Conservation (phyloP, 2,329 filamentous ascomycete species). For the Fusarium sp. region DNA sequence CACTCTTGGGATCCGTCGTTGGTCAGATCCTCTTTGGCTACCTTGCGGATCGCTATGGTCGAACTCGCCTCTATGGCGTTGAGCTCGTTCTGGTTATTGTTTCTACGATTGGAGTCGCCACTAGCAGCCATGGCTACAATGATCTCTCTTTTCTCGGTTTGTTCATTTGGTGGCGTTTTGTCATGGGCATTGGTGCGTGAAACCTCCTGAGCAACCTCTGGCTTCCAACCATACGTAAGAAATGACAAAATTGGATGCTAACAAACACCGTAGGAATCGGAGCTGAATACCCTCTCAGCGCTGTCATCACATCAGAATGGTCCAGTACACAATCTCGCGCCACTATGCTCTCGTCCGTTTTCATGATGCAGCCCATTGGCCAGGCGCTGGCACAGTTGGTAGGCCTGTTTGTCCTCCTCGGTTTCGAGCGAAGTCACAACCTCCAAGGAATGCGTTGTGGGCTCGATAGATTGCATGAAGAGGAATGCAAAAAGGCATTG, state of each 20-base stretch:
- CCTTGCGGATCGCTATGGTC: slow-evolving; percentile 62
- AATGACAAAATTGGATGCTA: slow-evolving; percentile 3
- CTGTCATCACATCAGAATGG: slow-evolving; percentile 74
- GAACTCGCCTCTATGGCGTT: slow-evolving; percentile 64
- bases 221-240: not conserved
- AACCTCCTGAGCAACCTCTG: not conserved
- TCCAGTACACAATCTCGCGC: slow-evolving; percentile 68
- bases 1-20: slow-evolving; percentile 59
- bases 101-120: slow-evolving; percentile 65
- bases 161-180: slow-evolving; percentile 63
- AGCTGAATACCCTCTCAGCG: slow-evolving; percentile 73
- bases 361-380: slow-evolving; percentile 74
- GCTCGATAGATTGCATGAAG: slow-evolving; percentile 53
- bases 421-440: slow-evolving; percentile 52
- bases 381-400: slow-evolving; percentile 71
- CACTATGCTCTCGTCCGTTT: slow-evolving; percentile 73
- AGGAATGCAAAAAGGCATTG: slow-evolving; percentile 56
- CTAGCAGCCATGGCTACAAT: slow-evolving; percentile 57
- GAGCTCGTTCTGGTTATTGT: slow-evolving; percentile 64
- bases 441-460: slow-evolving; percentile 58
- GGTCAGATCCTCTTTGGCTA: slow-evolving; percentile 63
- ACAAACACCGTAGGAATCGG: slow-evolving; percentile 59
- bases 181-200: slow-evolving; percentile 59
- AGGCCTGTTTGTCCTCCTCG: slow-evolving; percentile 61
- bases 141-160: slow-evolving; percentile 60